A percentile compares a stretch with the other conserved stretches of the same genome.
Evolutionary conservation across 371 early-diverging fungal species (phyloP).

Genomic region (Apophysomyces trapeziformis): DNA sequence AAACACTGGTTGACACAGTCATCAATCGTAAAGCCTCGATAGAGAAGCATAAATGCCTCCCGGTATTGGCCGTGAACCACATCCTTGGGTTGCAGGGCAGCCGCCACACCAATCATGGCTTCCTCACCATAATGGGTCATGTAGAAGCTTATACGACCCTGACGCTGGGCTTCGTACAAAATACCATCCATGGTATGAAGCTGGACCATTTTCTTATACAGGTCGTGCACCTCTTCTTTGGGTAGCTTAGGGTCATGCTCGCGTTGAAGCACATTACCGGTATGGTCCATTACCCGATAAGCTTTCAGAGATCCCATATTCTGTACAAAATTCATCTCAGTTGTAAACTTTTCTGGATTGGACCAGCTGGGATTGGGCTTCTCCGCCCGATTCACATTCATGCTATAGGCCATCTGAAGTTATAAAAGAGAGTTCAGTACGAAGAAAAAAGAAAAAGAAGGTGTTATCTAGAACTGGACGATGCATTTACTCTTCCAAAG

Average conservation of each 20-base stretch:
- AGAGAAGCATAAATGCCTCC: slow-evolving; percentile 91
- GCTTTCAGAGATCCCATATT: slow-evolving; percentile 77
- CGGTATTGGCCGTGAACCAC: slow-evolving; percentile 96
- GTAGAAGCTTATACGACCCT: slow-evolving; percentile 97
- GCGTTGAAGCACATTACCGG: slow-evolving; percentile 76
- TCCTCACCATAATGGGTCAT: slow-evolving; percentile 99
- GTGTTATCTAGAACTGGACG: neutral
- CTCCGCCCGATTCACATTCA: slow-evolving; percentile 7
- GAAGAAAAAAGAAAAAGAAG: neutral
- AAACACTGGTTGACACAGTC: slow-evolving; percentile 97
- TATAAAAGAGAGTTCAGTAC: neutral
- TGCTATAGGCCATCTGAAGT: slow-evolving; percentile 3
- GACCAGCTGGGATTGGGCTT: slow-evolving; percentile 15
- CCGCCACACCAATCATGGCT: slow-evolving; percentile 91
- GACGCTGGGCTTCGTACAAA: slow-evolving; percentile 97
- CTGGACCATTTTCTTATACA: slow-evolving; percentile 90
- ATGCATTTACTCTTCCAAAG: neutral
- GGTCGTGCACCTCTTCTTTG: slow-evolving; percentile 72
- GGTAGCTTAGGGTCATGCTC: slow-evolving; percentile 81
- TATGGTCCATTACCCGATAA: slow-evolving; percentile 92
- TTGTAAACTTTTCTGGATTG: slow-evolving; percentile 32
- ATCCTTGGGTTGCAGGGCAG: slow-evolving; percentile 84
- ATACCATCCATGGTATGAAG: slow-evolving; percentile 92
- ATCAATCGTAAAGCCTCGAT: slow-evolving; percentile 92
- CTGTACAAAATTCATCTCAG: slow-evolving; percentile 51